Evolutionary conservation across 129 eudicot genomes (phyloP), one percentile per base, ranked within the genome.

Genomic region (Pulicaria dysenterica): DNA sequence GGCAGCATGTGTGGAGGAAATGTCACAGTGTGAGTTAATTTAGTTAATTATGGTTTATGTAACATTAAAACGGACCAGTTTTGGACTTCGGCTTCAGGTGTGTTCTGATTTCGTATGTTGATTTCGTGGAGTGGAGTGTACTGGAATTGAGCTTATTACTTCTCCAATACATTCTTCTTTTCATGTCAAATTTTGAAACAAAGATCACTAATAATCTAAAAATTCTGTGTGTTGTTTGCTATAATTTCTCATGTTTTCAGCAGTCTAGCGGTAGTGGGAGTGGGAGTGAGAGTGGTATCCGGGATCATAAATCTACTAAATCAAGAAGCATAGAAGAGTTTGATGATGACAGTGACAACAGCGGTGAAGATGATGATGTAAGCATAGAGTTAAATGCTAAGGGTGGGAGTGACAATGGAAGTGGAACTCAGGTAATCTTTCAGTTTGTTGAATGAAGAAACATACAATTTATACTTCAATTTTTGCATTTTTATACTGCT

Each of bases 1-100:
- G 97, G 97, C 97, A 89, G 86, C 97, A 92, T 85, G 97, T 86
- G 6, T 92, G 97, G 97, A 92, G 96, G 82, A 88, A 80, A 79
- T 89, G 96, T 70, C 96, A 82, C 85, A 89, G 86, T 84, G 96
- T 89, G 83, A 89, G 92, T 89, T 72, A 61, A 64, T 60, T 70
- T 60, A 67, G 71, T 73, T 69, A 48, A 46, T 86, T 67, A 47
- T 69, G 67, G 56, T 81, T 75, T 74, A 72, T 78, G 77, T 78
- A 63, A 69, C 58, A 70, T 64, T 78, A 78, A 70, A 78, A 51
- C 31, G 60, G 77, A 71, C 82, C 51, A 63, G 77, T 78, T 78
- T 78, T 78, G 80, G 78, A 70, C 83, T 84, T 62, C 78, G 77
- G 76, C 82, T 69, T 72, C 74, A 73, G 81, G 83, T 84, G 80